A percentile compares a stretch with the other conserved stretches of the same genome.
These are phyloP conservation scores for Aspergillus sp. DNA, from an alignment of 2,329 filamentous ascomycete species.

Conservation along the genomic window DNA sequence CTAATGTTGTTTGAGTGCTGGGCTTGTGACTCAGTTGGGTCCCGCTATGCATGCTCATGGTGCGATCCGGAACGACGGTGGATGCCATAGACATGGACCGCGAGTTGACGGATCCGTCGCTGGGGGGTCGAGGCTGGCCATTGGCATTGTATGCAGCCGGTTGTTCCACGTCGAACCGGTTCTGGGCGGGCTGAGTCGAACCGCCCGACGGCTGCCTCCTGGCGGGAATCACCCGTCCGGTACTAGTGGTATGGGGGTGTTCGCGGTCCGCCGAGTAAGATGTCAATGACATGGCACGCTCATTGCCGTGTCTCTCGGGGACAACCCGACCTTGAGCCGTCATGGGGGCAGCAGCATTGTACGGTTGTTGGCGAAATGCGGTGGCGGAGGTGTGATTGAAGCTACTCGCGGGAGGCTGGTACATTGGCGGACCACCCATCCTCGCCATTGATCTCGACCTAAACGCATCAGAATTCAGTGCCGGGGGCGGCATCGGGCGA, in stretches of 20 bases:
- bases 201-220: constrained; percentile 60
- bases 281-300: constrained; percentile 94
- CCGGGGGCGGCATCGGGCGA: constrained; percentile 62
- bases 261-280: constrained; percentile 74
- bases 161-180: constrained; percentile 46
- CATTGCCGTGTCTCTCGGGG: constrained; percentile 87
- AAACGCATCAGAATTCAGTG: constrained; percentile 79
- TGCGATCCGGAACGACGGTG: constrained; percentile 55
- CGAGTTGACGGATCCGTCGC: constrained; percentile 42
- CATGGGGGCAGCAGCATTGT: constrained; percentile 63
- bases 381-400: constrained; percentile 69
- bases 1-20: constrained; percentile 50
- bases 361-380: constrained; percentile 75
- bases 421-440: constrained; percentile 68
- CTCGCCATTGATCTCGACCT: constrained; percentile 91
- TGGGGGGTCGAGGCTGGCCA: constrained; percentile 37
- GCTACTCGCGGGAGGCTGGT: constrained; percentile 60
- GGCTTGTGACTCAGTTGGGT: constrained; percentile 46
- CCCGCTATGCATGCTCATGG: constrained; percentile 55
- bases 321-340: constrained; percentile 90
- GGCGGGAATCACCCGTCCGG: constrained; percentile 80
- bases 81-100: constrained; percentile 93
- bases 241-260: constrained; percentile 82
- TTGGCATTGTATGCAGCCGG: constrained; percentile 45
- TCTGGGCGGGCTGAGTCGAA: constrained; percentile 18